phyloP scores from a whole-genome alignment of 2,329 filamentous ascomycete genomes.

The Epichloe uncinata region DNA sequence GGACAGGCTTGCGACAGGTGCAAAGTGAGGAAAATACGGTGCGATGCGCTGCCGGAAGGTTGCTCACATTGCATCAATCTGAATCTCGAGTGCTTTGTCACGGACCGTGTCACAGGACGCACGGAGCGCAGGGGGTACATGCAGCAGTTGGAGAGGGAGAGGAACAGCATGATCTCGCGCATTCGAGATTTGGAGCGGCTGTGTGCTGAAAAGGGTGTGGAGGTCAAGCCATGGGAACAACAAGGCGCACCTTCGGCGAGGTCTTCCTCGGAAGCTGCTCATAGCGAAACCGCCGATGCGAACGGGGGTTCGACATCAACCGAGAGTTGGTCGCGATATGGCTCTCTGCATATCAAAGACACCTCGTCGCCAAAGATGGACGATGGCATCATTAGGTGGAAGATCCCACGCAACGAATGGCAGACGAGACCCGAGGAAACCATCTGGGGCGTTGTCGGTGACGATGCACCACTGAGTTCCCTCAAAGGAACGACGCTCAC shows the following conservation, averaged over 20 bases:
- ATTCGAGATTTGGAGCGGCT: slow-evolving; percentile 57
- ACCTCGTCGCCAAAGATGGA: slow-evolving; percentile 5
- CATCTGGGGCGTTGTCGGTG: slow-evolving; percentile 51
- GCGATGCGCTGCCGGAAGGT: slow-evolving; percentile 66
- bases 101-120: slow-evolving; percentile 73
- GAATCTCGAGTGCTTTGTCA: slow-evolving; percentile 67
- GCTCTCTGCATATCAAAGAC: slow-evolving; percentile 23
- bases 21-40: slow-evolving; percentile 83
- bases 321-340: slow-evolving; percentile 20
- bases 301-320: slow-evolving; percentile 8
- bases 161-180: slow-evolving; percentile 50
- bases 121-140: slow-evolving; percentile 68
- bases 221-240: slow-evolving; percentile 41
- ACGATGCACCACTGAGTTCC: slow-evolving; percentile 53
- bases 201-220: slow-evolving; percentile 45
- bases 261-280: slow-evolving; percentile 13
- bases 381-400: slow-evolving; percentile 11
- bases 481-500: slow-evolving; percentile 67
- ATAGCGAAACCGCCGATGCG: slow-evolving; percentile 12
- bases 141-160: slow-evolving; percentile 62
- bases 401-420: slow-evolving; percentile 20
- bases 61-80: slow-evolving; percentile 72
- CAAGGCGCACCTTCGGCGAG: slow-evolving; percentile 15
- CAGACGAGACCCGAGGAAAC: slow-evolving; percentile 41
- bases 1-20: slow-evolving; percentile 83